phyloP scores from a whole-genome alignment of 768 basidiomycete species.

The Leccinum ochraceum region DNA sequence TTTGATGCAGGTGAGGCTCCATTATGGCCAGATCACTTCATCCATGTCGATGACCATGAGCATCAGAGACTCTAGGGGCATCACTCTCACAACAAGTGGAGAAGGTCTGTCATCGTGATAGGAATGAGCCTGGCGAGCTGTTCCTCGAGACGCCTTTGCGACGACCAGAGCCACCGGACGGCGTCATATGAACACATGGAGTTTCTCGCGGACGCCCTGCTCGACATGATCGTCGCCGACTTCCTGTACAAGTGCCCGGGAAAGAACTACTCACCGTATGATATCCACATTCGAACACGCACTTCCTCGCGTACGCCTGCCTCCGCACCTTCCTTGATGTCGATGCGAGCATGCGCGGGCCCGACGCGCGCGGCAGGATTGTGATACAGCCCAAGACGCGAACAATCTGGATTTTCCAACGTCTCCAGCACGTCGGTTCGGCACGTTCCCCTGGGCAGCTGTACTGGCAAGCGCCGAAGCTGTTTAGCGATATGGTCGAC shows the following conservation, averaged over 20 bases:
- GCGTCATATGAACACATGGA: constrained; percentile 79
- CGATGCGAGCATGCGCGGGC: constrained; percentile 53
- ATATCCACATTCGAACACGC: constrained; percentile 71
- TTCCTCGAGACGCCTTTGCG: too few species aligned
- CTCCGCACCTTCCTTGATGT: constrained; percentile 45
- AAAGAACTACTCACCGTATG: constrained; percentile 65
- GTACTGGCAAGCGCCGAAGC: constrained; percentile 63
- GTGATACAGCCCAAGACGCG: constrained; percentile 43
- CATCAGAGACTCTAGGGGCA: too few species aligned
- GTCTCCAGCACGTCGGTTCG: constrained; percentile 67
- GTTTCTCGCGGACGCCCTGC: constrained; percentile 72
- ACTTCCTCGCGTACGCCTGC: constrained; percentile 71
- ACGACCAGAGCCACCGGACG: constrained; percentile 35
- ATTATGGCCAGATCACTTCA: too few species aligned
- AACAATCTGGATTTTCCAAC: constrained; percentile 60
- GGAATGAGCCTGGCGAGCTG: too few species aligned
- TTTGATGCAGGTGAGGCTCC: too few species aligned
- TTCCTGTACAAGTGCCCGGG: constrained; percentile 65
- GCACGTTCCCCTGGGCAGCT: constrained; percentile 73
- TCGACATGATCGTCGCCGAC: constrained; percentile 75
- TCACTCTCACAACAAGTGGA: too few species aligned
- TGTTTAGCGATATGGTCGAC: constrained; percentile 71
- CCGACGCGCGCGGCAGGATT: constrained; percentile 33
- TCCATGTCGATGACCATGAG: too few species aligned
- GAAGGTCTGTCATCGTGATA: too few species aligned